phyloP scores from a whole-genome alignment of 805 yeast genomes.

The Lipomyces sp. region DNA sequence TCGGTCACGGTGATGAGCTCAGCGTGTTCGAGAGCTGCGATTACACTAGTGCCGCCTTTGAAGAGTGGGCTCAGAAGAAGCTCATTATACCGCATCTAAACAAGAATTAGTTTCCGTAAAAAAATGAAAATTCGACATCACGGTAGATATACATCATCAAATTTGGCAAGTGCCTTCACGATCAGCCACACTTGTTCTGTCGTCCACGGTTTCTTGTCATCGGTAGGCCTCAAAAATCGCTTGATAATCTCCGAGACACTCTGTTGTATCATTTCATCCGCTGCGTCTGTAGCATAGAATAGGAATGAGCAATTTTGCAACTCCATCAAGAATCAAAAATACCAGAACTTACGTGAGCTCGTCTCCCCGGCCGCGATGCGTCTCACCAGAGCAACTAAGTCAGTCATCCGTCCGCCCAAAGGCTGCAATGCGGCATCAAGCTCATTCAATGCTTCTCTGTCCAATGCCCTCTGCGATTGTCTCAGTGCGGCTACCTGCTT shows the following conservation, averaged over 20 bases:
- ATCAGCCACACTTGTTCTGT: constrained; percentile 87
- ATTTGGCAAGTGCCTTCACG: constrained; percentile 57
- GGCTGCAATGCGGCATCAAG: constrained; percentile 59
- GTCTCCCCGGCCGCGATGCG: constrained; percentile 85
- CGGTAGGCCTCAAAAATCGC: constrained; percentile 51
- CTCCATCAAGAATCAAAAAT: not conserved
- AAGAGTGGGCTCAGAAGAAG: constrained; percentile 37
- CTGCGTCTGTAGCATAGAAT: constrained; percentile 50
- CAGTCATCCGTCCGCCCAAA: constrained; percentile 92
- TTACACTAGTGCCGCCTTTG: constrained; percentile 43
- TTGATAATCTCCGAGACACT: constrained; percentile 87
- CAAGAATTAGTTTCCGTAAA: not conserved
- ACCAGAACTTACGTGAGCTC: constrained; percentile 41
- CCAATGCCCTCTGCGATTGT: constrained; percentile 36
- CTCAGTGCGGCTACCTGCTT: constrained; percentile 36
- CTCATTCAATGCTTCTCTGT: constrained; percentile 35
- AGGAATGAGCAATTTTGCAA: no score
- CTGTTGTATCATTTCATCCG: constrained; percentile 74
- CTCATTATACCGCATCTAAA: constrained; percentile 33
- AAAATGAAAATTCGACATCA: constrained; percentile 34
- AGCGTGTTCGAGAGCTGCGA: constrained; percentile 69
- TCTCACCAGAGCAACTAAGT: constrained; percentile 83
- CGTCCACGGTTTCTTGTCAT: constrained; percentile 49
- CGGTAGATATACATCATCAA: constrained; percentile 41
- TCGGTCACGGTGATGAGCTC: constrained; percentile 71